These are phyloP conservation scores for Nematodospora anomalae DNA, from an alignment of 1,139 yeast species.

Conservation along the genomic window DNA sequence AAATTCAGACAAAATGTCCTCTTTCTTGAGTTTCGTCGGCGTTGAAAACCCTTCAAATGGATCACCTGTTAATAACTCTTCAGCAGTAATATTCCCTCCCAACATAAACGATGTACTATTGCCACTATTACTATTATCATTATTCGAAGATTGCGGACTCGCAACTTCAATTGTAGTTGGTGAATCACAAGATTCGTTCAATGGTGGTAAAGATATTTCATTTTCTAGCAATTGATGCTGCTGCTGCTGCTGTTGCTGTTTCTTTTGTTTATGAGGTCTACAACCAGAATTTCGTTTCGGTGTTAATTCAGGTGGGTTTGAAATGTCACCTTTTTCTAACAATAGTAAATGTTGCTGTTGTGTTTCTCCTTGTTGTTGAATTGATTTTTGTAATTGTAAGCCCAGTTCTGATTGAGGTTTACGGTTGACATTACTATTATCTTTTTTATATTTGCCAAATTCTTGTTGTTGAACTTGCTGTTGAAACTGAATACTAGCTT, in stretches of 20 bases:
- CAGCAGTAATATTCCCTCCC: constrained; percentile 13
- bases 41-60: constrained; percentile 14
- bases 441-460: constrained; percentile 5
- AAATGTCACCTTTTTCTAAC: constrained; percentile 5
- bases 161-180: constrained; percentile 18
- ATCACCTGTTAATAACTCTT: constrained; percentile 19
- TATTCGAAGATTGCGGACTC: constrained; percentile 19
- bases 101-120: constrained; percentile 5
- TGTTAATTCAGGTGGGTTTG: constrained; percentile 7
- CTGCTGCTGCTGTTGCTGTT: constrained; percentile 6
- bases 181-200: constrained; percentile 10
- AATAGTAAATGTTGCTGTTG: constrained; percentile 5
- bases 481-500: constrained; percentile 9
- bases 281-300: constrained; percentile 14
- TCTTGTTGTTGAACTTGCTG: constrained; percentile 12
- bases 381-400: constrained; percentile 9
- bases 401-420: constrained; percentile 10
- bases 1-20: constrained; percentile 10
- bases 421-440: neutral
- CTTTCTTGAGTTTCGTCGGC: neutral
- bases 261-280: constrained; percentile 10
- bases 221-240: constrained; percentile 6
- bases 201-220: neutral
- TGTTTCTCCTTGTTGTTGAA: constrained; percentile 7
- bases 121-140: constrained; percentile 6